Evolutionary conservation across 345 rosid genomes (phyloP).

Genomic region (Adansonia digitata): DNA sequence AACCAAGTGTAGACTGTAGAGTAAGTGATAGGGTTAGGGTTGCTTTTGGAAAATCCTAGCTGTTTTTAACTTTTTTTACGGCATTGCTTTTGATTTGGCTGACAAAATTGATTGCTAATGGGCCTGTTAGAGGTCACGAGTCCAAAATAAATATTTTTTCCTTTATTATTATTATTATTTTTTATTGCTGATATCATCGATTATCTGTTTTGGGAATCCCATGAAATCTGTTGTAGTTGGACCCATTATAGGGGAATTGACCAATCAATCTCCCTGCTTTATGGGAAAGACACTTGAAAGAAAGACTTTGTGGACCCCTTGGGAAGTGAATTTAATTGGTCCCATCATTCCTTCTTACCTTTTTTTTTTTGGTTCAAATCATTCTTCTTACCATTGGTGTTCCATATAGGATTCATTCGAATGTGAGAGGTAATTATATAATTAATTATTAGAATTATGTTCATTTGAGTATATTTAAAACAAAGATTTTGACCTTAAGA

Average conservation of each 20-base stretch:
- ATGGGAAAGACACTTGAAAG: not conserved
- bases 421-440: too few relatives aligned
- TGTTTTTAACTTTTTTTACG: not conserved
- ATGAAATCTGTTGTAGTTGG: conserved; percentile 6
- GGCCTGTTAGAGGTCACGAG: conserved; percentile 2
- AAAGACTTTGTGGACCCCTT: not conserved
- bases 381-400: too few relatives aligned
- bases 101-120: conserved; percentile 11
- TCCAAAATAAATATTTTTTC: not conserved
- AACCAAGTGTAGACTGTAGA: too few relatives aligned
- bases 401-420: too few relatives aligned
- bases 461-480: too few relatives aligned
- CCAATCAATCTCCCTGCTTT: not conserved
- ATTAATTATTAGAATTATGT: too few relatives aligned
- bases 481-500: too few relatives aligned
- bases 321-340: not conserved
- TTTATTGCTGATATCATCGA: not conserved
- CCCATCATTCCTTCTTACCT: too few relatives aligned
- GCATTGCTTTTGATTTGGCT: conserved; percentile 1
- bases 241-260: conserved; percentile 7
- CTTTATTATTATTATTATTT: not conserved
- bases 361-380: too few relatives aligned
- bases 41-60: conserved; percentile 22
- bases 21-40: not conserved
- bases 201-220: not conserved